Base-by-base conservation (phyloP, 805 yeast genomes). In the Yamadazyma phyllophila region DNA sequence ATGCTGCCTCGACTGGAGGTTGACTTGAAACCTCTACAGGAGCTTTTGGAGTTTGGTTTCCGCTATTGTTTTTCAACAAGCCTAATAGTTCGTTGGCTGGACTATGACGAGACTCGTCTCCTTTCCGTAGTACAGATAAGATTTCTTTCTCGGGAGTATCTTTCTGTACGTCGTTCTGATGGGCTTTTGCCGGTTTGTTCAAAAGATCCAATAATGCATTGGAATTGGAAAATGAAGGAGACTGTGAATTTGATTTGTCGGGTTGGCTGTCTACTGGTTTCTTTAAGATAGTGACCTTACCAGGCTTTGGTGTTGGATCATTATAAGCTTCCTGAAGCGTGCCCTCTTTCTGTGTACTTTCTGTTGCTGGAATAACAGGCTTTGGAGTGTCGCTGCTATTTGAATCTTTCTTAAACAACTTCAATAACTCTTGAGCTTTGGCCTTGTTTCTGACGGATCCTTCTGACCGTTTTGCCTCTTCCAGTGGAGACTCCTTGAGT, bases 351-450 rank as follows among this genome's bases (percentile, higher is more conserved):
- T 20, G 24, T 20, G 6, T 20, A 20, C 24, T 20, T 20, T 20
- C 24, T 20, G 24, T 20, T 20, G 24, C 6, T 20, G 24, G 24
- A 6, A 6, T 20, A 20, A 6, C 24, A 20, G 24, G 6, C 24
- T 6, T 20, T 20, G 15, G 20, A 2, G 11, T 20, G 8, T 26
- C 39, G 16, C 12, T 39, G 6, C n/a, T 32, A 5, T 35, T 38
- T 27, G 47, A 26, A 15, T 55, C 50, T 41, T 49, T 58, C 17
- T 61, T 58, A 44, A 67, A 59, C 31, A 67, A 56, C 41, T 56
- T 58, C 51, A 67, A 50, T 36, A 67, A 56, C 26, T 58, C 51
- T 43, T 63, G 60, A 13, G 71, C 71, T 43, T 60, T 65, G 7
- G 66, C 58, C 36, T 63, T 54, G 36, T 64, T 63, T 20, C 47